Evolutionary conservation across 805 yeast species (phyloP), one percentile per base, ranked within the genome.

Genomic region (Alloascoidea hylecoeti): DNA sequence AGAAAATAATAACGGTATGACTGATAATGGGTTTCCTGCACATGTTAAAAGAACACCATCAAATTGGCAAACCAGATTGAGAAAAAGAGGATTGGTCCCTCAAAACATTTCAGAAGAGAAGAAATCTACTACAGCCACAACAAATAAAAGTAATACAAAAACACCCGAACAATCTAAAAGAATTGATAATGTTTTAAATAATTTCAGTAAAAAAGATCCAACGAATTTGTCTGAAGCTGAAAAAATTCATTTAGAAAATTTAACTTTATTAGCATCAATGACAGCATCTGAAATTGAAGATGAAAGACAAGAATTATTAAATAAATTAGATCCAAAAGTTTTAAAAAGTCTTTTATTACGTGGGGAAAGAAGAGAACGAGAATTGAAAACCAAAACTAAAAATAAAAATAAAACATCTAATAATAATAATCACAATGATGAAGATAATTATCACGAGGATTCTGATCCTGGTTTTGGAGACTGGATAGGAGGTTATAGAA

Each of bases 201-300:
- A 9, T 9, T 23, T 23, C n/a, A n/a, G n/a, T 23, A 23, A 9
- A 9, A 23, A 23, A 9, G 30, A 9, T n/a, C 30, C 30, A 9
- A n/a, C 30, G 30, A 23, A 23, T 35, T 42, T 69, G 36, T 58
- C 78, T 0, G 94, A 82, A 46, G 72, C 79, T 0, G 88, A 80
- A 45, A 68, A 72, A 50, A 83, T 86, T 16, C 89, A 84, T 52
- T 52, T 69, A 40, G 95, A 86, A 49, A 88, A 85, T 53, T 54
- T 81, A 43, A 70, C 74, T 30, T 62, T 66, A 33, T 52, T 88
- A 39, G 60, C 72, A 28, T 53, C 57, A 12, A 78, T 86, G 88
- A 61, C 78, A 2, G 66, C 63, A 2, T 78, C 70, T 14, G 85
- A 86, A 49, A 68, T 83, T 27, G 61, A 66, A 23, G 56, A 61